Evolutionary conservation across 106 monocot species (phyloP).

Genomic region (Platanthera guangdongensis): DNA sequence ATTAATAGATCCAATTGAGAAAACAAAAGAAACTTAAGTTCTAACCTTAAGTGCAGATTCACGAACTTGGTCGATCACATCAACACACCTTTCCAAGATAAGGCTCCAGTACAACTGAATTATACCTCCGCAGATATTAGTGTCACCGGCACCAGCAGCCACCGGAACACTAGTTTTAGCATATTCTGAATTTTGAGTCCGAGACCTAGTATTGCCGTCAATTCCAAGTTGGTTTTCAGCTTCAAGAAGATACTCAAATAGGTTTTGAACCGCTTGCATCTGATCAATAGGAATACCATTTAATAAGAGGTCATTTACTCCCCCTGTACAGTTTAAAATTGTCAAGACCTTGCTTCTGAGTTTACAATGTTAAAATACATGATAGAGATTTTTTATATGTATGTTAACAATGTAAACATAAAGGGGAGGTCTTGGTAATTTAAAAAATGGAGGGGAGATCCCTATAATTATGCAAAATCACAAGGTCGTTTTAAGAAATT

Average conservation of each 20-base stretch:
- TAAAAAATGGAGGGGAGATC: too few species aligned
- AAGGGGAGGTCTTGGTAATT: not conserved
- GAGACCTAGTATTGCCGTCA: constrained; percentile 24
- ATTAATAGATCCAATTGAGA: not conserved
- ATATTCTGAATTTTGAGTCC: constrained; percentile 22
- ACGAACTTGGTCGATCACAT: constrained; percentile 73
- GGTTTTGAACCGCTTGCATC: constrained; percentile 89
- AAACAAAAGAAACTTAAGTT: not conserved
- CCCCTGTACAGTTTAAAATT: too few species aligned
- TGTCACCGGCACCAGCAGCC: constrained; percentile 98
- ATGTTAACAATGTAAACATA: not conserved
- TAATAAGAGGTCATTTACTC: not conserved
- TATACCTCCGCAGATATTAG: constrained; percentile 97
- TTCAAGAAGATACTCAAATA: constrained; percentile 87
- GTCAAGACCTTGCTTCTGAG: too few species aligned
- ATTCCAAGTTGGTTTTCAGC: constrained; percentile 71
- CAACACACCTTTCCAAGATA: constrained; percentile 75
- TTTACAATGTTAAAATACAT: too few species aligned
- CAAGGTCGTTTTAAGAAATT: too few species aligned
- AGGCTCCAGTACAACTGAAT: constrained; percentile 89
- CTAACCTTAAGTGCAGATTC: constrained; percentile 75
- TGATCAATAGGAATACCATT: constrained; percentile 20
- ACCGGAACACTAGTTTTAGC: constrained; percentile 56
- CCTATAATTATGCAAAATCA: too few species aligned
- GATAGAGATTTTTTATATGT: too few species aligned